Base-by-base conservation (phyloP, 1,284 basidiomycete genomes). In the Apiotrichum laibachii region DNA sequence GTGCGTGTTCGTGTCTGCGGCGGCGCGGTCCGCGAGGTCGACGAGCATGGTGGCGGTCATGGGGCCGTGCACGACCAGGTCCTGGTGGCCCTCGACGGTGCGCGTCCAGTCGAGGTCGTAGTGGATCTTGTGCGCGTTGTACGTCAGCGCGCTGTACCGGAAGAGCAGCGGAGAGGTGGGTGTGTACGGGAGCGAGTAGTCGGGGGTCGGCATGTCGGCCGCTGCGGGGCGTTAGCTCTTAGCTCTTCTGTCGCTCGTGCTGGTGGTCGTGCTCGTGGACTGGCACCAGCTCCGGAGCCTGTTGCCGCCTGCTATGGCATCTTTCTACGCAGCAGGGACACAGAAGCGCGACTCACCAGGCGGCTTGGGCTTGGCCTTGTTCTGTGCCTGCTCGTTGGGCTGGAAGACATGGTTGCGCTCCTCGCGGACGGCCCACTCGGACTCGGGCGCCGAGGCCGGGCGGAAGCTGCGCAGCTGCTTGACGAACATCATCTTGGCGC, bases 81-180 rank as follows among this genome's bases (percentile, higher is more conserved):
- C 88, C 85, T 72, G 82, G 67, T 90, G 88, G 12, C 88, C 87
- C 75, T 92, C 88, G n/a, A 80, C 81, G 22, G 79, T 72, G 50
- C 82, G 83, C 15, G 88, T 84, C 70, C 86, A 90, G 31, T 85
- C 57, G 11, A 59, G 61, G 60, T 77, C 75, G 61, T 78, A 78
- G 62, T 78, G 76, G 45, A 78, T 75, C 57, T 70, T 71, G 63
- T 78, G 77, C 33, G 62, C 70, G 60, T 79, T 77, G 67, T 71
- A 90, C 59, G 86, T 92, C 40, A 92, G 79, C 16, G 90, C 88
- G 12, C 88, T 90, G 78, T 88, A 92, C 12, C 89, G 85, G 80
- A 92, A 92, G 22, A 92, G 80, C 1, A 87, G 89, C 7, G 85
- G 85, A 39, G 85, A 75, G 21, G 83, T 85, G 12, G 89, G 89